Evolutionary conservation across 805 yeast genomes (phyloP).

Genomic region (Yamadazyma takamatsuzukensis): DNA sequence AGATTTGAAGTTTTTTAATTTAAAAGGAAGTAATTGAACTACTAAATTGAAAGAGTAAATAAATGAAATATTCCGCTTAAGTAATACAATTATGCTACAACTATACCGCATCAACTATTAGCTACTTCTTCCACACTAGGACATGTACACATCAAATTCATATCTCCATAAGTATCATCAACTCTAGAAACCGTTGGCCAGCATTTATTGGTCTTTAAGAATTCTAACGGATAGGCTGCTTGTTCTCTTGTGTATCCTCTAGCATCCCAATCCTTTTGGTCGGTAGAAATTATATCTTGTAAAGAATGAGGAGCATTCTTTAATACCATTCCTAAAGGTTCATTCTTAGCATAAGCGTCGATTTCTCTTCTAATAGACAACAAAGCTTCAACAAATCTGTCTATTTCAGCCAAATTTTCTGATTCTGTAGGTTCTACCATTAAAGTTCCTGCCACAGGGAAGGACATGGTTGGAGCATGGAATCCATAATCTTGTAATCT

Average conservation of each 20-base stretch:
- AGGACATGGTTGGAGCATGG: constrained; percentile 98
- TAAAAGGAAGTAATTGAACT: too few species aligned
- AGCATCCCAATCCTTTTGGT: constrained; percentile 65
- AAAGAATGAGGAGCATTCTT: constrained; percentile 92
- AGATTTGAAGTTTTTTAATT: too few species aligned
- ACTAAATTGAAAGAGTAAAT: too few species aligned
- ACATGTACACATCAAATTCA: constrained; percentile 90
- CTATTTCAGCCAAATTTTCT: constrained; percentile 82
- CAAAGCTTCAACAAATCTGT: constrained; percentile 86
- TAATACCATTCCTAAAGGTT: constrained; percentile 63
- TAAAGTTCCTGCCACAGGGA: constrained; percentile 96
- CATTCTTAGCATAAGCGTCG: constrained; percentile 62
- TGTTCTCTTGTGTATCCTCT: constrained; percentile 90
- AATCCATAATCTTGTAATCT: constrained; percentile 97
- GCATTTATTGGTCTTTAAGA: constrained; percentile 69
- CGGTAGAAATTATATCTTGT: constrained; percentile 63
- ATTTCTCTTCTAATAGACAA: constrained; percentile 82
- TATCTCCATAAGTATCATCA: constrained; percentile 93
- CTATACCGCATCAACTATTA: too few species aligned
- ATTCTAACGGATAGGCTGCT: constrained; percentile 90
- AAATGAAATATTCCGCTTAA: too few species aligned
- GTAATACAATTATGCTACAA: too few species aligned
- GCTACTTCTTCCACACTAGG: constrained; percentile 79
- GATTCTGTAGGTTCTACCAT: constrained; percentile 99
- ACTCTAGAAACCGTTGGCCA: constrained; percentile 96